A percentile compares a stretch with the other conserved stretches of the same genome.
phyloP scores from a whole-genome alignment of 179 eudicot genomes.

The Beta lomatogona region DNA sequence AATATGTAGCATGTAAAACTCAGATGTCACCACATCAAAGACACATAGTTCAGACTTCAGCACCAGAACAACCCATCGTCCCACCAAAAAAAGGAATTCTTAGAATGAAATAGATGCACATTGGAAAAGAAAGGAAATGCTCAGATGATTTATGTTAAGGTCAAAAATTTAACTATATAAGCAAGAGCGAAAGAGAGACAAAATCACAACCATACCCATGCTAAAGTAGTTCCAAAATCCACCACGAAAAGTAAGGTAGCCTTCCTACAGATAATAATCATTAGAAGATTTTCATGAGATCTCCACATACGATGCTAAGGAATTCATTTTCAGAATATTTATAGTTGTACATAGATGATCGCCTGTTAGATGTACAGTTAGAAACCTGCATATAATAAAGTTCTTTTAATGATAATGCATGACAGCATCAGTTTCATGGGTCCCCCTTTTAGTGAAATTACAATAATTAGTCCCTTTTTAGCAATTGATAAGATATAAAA shows the following conservation, averaged over 20 bases:
- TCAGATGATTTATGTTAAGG: not conserved
- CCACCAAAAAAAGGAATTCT: not conserved
- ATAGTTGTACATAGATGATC: not conserved
- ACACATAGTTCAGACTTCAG: not conserved
- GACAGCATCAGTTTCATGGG: not conserved
- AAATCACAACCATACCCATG: slow-evolving; percentile 65
- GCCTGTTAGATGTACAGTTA: not conserved
- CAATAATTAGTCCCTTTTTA: not conserved
- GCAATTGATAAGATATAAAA: not conserved
- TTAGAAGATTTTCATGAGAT: slow-evolving; percentile 13
- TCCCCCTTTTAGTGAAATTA: not conserved
- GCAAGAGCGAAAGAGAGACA: not conserved
- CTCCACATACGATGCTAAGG: not conserved
- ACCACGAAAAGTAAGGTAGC: slow-evolving; percentile 81
- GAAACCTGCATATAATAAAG: not conserved
- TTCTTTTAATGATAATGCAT: not conserved
- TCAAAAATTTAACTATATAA: too few species aligned
- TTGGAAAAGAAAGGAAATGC: not conserved
- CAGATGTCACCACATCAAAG: not conserved
- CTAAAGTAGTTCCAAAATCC: slow-evolving; percentile 99
- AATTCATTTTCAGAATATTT: not conserved
- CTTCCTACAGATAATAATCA: slow-evolving; percentile 59
- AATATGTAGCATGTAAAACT: not conserved
- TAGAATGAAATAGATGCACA: not conserved
- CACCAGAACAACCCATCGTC: not conserved